Base-by-base conservation (phyloP, 257 asterid genomes). In the Nicotiana undulata region DNA sequence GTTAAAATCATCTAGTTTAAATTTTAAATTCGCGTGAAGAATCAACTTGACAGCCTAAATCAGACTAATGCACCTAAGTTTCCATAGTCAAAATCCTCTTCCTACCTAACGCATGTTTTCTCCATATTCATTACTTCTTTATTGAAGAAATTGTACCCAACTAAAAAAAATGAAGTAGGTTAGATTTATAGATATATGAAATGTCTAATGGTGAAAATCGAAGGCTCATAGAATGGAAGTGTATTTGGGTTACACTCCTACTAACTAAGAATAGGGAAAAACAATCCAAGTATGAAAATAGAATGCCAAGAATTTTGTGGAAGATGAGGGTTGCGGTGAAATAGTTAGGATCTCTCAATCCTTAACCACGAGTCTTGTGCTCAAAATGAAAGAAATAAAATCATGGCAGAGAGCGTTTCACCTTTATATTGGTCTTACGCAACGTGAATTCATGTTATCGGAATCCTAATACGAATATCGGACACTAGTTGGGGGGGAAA, bases 41-140 rank as follows among this genome's bases (percentile, higher is more conserved):
- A 72, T 72, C 37, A 12, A 44, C 7, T 46, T 72, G 52, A 68
- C 77, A 68, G 58, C 76, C 31, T 40, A 37, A 66, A 37, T 67
- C 53, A 9, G 76, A 37, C 55, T 67, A 37, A n/a, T 37, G 20
- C 22, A 44, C 77, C n/a, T 11, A 70, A 46, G 46, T 72, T 13
- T 46, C 60, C 40, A 7, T 24, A 72, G 46, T 46, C 60, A 72
- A 24, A 72, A 46, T 12, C 26, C 1, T 72, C 5, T 72, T 72
- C 40, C 78, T 72, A 72, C 78, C 78, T 72, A 72, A 72, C 40
- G 60, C 78, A 72, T 24, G 40, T 72, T 72, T 72, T 72, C 78
- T 72, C 60, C 40, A 24, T 24, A 58, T 72, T 72, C 78, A 46
- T 72, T 46, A 24, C 26, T 72, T 46, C 77, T 22, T 72, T 72